These are phyloP conservation scores for Monosporascus sp. DNA, from an alignment of 2,329 filamentous ascomycete species.

Conservation along the genomic window DNA sequence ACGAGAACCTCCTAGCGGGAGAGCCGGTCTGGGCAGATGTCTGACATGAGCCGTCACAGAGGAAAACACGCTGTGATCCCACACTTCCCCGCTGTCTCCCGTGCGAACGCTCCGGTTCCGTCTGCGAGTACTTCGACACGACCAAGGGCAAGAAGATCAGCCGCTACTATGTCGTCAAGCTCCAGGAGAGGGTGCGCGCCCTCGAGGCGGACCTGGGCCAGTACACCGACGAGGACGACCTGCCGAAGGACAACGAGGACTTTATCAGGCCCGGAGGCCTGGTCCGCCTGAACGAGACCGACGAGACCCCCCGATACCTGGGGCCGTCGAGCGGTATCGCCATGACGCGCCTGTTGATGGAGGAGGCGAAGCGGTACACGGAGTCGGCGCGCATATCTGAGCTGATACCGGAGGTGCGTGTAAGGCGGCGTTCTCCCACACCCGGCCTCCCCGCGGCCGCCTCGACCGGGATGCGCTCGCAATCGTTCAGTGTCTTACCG, in stretches of 20 bases:
- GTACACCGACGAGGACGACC: slow-evolving; percentile 71
- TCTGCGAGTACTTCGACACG: slow-evolving; percentile 94
- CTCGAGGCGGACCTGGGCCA: slow-evolving; percentile 77
- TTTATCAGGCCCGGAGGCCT: slow-evolving; percentile 82
- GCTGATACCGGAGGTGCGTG: slow-evolving; percentile 71
- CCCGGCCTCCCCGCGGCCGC: not conserved
- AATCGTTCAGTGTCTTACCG: slow-evolving; percentile 50
- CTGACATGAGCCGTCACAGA: slow-evolving; percentile 42
- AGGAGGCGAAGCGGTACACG: slow-evolving; percentile 90
- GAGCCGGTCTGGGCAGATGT: not conserved
- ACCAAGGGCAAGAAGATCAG: slow-evolving; percentile 80
- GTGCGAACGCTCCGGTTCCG: slow-evolving; percentile 85
- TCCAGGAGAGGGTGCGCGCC: slow-evolving; percentile 79
- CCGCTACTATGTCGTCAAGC: slow-evolving; percentile 84
- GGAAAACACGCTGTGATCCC: slow-evolving; percentile 94
- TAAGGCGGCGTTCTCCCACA: slow-evolving; percentile 43
- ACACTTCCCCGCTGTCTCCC: slow-evolving; percentile 85
- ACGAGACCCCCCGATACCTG: slow-evolving; percentile 82
- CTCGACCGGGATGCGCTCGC: slow-evolving; percentile 51
- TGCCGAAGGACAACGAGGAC: slow-evolving; percentile 69
- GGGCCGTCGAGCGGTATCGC: slow-evolving; percentile 93
- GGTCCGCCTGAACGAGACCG: slow-evolving; percentile 76
- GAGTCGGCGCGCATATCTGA: slow-evolving; percentile 88
- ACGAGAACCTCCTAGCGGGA: not conserved
- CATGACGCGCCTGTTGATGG: slow-evolving; percentile 92